phyloP scores from a whole-genome alignment of 2,329 filamentous ascomycete genomes.

The Albophoma yamanashiensis region DNA sequence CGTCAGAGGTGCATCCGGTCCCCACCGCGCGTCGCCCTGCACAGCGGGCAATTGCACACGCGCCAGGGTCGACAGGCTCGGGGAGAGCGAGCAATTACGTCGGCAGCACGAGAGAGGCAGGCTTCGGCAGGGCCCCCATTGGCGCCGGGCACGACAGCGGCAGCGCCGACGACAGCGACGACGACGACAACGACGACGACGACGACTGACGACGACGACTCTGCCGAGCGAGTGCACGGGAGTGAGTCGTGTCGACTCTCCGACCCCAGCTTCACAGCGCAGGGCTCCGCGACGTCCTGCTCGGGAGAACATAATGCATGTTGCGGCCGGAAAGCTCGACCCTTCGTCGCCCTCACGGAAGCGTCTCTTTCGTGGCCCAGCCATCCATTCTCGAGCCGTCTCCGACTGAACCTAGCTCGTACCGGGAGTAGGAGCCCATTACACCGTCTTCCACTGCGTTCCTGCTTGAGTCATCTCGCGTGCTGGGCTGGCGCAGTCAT shows the following conservation, averaged over 20 bases:
- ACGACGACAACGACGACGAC: background rate
- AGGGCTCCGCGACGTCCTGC: background rate
- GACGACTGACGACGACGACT: background rate
- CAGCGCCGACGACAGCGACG: background rate
- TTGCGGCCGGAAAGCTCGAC: background rate
- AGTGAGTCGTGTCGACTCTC: background rate
- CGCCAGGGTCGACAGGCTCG: background rate
- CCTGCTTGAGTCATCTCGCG: background rate
- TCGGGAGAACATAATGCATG: background rate
- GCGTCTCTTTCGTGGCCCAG: background rate
- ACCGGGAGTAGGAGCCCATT: background rate
- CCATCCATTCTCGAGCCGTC: background rate
- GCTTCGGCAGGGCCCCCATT: background rate
- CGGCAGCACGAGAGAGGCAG: background rate
- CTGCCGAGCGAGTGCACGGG: background rate
- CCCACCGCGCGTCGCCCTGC: background rate
- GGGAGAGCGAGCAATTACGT: background rate
- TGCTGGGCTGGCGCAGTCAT: background rate
- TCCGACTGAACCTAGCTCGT: background rate
- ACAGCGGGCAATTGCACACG: background rate
- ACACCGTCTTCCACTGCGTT: background rate
- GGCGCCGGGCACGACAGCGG: background rate
- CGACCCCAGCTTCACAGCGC: background rate
- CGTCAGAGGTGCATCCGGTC: conserved; percentile 1
- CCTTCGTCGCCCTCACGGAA: background rate